A percentile compares a stretch with the other conserved stretches of the same genome.
Evolutionary conservation across 129 eudicot genomes (phyloP).

Genomic region (Pittosporum tobira): DNA sequence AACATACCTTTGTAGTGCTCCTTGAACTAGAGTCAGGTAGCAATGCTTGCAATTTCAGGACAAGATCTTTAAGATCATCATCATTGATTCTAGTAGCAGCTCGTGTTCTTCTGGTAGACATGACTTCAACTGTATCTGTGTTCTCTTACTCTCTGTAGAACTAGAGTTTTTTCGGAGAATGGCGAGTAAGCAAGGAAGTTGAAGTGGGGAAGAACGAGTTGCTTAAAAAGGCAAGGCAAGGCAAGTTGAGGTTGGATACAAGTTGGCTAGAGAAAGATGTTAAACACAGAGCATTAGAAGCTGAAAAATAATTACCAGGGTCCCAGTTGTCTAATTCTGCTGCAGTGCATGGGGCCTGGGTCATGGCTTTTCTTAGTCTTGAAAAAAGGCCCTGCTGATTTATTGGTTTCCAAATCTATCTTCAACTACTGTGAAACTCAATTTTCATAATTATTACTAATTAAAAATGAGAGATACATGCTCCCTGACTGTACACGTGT

Average conservation of each 20-base stretch:
- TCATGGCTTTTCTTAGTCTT: conserved; percentile 8
- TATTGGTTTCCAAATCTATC: neutral
- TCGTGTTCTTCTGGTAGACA: conserved; percentile 39
- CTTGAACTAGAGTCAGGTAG: conserved; percentile 44
- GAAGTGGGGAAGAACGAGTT: conserved; percentile 6
- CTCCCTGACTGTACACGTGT: conserved; percentile 11
- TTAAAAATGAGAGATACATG: neutral
- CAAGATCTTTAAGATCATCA: conserved; percentile 45
- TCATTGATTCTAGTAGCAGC: conserved; percentile 22
- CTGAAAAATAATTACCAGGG: conserved; percentile 4
- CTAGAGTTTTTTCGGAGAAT: neutral
- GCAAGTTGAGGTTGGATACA: conserved; percentile 14
- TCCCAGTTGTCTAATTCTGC: conserved; percentile 19
- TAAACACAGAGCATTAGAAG: neutral
- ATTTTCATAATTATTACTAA: neutral
- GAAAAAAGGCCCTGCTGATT: neutral
- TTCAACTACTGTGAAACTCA: neutral
- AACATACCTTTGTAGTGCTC: conserved; percentile 38
- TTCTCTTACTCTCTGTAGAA: conserved; percentile 9
- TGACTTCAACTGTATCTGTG: conserved; percentile 6
- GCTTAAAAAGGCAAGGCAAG: conserved; percentile 34
- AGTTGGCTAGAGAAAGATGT: conserved; percentile 21
- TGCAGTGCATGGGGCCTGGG: conserved; percentile 17
- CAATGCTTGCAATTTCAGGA: conserved; percentile 40
- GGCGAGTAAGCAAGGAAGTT: conserved; percentile 1